Conservation (phyloP, 768 basidiomycete species). For the Lactifluus rugatus region DNA sequence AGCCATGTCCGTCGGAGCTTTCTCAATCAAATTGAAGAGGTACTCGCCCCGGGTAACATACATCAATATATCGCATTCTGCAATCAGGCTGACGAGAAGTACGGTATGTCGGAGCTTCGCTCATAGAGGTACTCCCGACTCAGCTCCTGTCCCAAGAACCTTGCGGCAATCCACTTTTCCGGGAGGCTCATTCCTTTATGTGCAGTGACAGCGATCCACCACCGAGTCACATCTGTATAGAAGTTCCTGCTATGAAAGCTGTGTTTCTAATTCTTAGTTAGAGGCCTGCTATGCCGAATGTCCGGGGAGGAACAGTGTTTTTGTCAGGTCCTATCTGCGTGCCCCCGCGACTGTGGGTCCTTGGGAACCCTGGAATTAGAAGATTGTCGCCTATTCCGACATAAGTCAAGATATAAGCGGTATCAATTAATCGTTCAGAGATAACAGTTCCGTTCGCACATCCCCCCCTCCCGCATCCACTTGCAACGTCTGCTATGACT, state of each 20-base stretch:
- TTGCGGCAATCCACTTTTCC: background rate
- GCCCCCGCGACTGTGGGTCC: background rate
- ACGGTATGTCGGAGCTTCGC: background rate
- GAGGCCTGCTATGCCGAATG: background rate
- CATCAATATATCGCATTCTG: background rate
- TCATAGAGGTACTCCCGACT: too few species aligned
- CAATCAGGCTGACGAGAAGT: background rate
- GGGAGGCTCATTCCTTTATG: background rate
- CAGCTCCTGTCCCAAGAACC: background rate
- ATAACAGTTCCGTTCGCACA: background rate
- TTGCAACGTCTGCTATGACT: background rate
- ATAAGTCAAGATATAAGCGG: background rate
- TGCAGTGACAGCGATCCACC: background rate
- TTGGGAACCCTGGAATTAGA: background rate
- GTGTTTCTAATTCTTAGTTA: too few species aligned
- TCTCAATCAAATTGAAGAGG: too few species aligned
- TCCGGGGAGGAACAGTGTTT: background rate
- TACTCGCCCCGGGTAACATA: too few species aligned
- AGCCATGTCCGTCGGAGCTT: background rate
- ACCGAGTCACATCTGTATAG: too few species aligned
- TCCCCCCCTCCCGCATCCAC: background rate
- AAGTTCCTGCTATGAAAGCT: background rate
- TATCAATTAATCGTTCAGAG: background rate
- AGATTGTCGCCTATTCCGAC: background rate
- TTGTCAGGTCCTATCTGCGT: background rate